Percentiles rank a stretch among this genome's conserved stretches.
Evolutionary conservation across 352 stramenopile genomes (phyloP).

Genomic region (Phytophthora tentaculata): DNA sequence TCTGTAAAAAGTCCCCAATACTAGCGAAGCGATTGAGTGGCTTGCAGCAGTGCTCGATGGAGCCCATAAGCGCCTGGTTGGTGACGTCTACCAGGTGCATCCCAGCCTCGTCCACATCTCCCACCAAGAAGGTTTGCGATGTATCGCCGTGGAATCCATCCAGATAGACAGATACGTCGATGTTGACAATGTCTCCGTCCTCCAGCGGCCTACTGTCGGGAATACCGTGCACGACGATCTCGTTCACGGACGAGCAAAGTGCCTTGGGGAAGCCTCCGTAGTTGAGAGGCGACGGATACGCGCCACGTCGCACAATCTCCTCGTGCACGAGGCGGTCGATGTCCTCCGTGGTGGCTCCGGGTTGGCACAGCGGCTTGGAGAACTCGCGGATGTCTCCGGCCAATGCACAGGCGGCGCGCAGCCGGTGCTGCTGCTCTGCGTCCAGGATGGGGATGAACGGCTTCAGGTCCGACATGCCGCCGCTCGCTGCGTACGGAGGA

Average conservation of each 20-base stretch:
- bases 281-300: conserved; percentile 93
- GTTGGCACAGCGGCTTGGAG: conserved; percentile 69
- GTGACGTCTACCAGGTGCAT: conserved; percentile 91
- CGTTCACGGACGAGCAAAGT: conserved; percentile 96
- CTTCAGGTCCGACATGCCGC: conserved; percentile 70
- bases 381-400: conserved; percentile 85
- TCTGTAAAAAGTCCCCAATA: conserved; percentile 95
- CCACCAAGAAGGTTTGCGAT: conserved; percentile 96
- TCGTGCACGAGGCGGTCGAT: conserved; percentile 94
- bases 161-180: conserved; percentile 96
- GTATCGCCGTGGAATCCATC: conserved; percentile 98
- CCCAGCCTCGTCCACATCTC: conserved; percentile 88
- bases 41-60: conserved; percentile 92
- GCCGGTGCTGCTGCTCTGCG: conserved; percentile 57
- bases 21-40: conserved; percentile 93
- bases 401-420: conserved; percentile 76
- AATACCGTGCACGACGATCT: conserved; percentile 98
- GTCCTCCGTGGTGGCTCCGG: conserved; percentile 92
- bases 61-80: conserved; percentile 80
- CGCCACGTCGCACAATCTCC: conserved; percentile 84
- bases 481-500: conserved; percentile 69
- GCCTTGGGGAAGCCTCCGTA: conserved; percentile 96
- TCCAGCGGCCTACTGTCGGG: conserved; percentile 90
- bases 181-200: conserved; percentile 96
- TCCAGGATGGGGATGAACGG: conserved; percentile 85